Percentiles rank a stretch among this genome's conserved stretches.
Conservation (phyloP, 805 yeast genomes). For the Yamadazyma takamatsuzukensis region DNA sequence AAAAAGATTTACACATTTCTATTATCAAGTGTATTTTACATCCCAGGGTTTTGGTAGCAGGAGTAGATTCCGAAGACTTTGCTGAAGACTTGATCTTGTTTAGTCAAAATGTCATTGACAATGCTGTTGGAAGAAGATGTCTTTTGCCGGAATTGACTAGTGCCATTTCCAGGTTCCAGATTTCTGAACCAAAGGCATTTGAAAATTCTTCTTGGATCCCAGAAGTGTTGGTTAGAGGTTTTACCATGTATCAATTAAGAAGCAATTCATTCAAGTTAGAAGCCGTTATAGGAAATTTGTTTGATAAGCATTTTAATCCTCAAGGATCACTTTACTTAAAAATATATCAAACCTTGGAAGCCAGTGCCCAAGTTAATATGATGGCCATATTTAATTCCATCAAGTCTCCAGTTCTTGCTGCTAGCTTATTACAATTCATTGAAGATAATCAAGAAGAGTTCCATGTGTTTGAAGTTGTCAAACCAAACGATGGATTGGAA, state of each 20-base stretch:
- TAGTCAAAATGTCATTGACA: conserved; percentile 41
- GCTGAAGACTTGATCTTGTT: conserved; percentile 27
- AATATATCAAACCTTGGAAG: conserved; percentile 58
- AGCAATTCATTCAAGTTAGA: conserved; percentile 60
- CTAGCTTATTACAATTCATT: conserved; percentile 30
- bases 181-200: conserved; percentile 25
- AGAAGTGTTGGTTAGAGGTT: conserved; percentile 42
- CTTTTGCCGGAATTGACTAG: conserved; percentile 58
- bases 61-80: conserved; percentile 26
- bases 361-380: conserved; percentile 48
- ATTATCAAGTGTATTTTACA: conserved; percentile 52
- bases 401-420: conserved; percentile 24
- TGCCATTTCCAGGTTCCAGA: conserved; percentile 44
- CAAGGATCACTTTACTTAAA: conserved; percentile 31
- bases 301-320: conserved; percentile 39
- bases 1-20: conserved; percentile 56
- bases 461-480: conserved; percentile 46
- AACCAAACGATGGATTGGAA: conserved; percentile 64
- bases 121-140: conserved; percentile 61
- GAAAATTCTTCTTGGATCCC: conserved; percentile 49
- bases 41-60: conserved; percentile 33
- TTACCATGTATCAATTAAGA: conserved; percentile 50
- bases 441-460: conserved; percentile 34
- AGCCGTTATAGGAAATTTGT: conserved; percentile 48
- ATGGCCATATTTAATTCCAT: conserved; percentile 42